phyloP scores from a whole-genome alignment of 768 basidiomycete genomes.

The Wakefieldia striispora region DNA sequence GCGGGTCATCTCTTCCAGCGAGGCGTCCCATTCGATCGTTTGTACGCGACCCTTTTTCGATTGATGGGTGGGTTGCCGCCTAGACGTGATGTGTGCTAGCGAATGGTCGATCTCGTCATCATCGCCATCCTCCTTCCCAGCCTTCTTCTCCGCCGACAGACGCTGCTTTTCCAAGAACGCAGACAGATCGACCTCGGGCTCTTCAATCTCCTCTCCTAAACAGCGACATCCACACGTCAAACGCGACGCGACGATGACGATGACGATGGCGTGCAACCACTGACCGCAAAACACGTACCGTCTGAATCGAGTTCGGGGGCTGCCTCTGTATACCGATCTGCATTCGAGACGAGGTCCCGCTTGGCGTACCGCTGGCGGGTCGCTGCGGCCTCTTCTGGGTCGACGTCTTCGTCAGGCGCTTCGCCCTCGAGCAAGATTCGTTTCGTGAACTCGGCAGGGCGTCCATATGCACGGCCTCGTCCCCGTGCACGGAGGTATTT shows the following conservation, averaged over 20 bases:
- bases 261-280: not conserved
- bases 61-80: constrained; percentile 11
- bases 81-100: constrained; percentile 50
- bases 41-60: constrained; percentile 64
- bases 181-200: constrained; percentile 74
- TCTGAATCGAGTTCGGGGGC: constrained; percentile 70
- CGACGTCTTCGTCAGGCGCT: constrained; percentile 29
- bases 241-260: too few relatives aligned
- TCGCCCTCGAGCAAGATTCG: constrained; percentile 65
- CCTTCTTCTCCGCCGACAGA: constrained; percentile 35
- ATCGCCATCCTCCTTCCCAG: not conserved
- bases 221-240: too few relatives aligned
- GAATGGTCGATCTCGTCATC: constrained; percentile 47
- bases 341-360: constrained; percentile 65
- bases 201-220: constrained; percentile 62
- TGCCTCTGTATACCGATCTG: constrained; percentile 70
- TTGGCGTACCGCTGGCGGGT: constrained; percentile 49
- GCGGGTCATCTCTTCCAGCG: constrained; percentile 60
- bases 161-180: constrained; percentile 64
- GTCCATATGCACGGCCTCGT: constrained; percentile 54
- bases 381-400: constrained; percentile 48
- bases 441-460: constrained; percentile 63
- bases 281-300: constrained; percentile 40
- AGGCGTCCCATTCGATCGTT: constrained; percentile 65
- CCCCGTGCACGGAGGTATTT: constrained; percentile 75